Evolutionary conservation across 225 moss, liverwort and hornwort species (phyloP).

Genomic region (Physcomitrium patens): DNA sequence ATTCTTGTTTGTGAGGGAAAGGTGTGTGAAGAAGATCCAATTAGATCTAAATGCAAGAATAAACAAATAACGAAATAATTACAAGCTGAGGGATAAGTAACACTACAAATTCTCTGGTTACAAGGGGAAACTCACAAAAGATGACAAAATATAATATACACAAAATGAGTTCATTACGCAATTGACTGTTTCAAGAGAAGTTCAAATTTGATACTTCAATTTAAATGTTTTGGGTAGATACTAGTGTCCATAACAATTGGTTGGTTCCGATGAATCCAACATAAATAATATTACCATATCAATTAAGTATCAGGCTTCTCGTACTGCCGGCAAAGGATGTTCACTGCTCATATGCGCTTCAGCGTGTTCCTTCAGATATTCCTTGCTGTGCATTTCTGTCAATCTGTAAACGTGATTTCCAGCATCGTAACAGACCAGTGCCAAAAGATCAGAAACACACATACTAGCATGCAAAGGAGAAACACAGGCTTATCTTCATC

Average conservation of each 20-base stretch:
- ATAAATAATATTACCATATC: background rate
- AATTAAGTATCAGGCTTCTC: constrained; percentile 15
- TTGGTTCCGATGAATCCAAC: constrained; percentile 5
- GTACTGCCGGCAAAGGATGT: constrained; percentile 23
- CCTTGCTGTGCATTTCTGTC: constrained; percentile 79
- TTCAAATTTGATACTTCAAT: background rate
- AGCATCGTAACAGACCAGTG: constrained; percentile 11
- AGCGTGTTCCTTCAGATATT: constrained; percentile 77
- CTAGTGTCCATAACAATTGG: background rate
- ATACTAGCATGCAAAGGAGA: background rate
- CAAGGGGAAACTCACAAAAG: background rate
- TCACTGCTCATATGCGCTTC: constrained; percentile 43
- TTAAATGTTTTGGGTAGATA: constrained; percentile 27
- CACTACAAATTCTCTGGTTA: background rate
- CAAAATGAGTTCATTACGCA: background rate
- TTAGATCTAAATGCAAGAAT: background rate
- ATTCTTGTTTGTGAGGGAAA: background rate
- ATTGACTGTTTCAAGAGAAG: background rate
- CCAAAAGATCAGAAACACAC: background rate
- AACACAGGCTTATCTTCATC: background rate
- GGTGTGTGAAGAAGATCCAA: background rate
- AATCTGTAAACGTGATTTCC: constrained; percentile 52
- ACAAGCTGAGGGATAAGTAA: background rate
- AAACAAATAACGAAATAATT: background rate
- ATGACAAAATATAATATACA: too few species aligned